phyloP scores from a whole-genome alignment of 2,329 filamentous ascomycete genomes.

The Verticillium isaacii region DNA sequence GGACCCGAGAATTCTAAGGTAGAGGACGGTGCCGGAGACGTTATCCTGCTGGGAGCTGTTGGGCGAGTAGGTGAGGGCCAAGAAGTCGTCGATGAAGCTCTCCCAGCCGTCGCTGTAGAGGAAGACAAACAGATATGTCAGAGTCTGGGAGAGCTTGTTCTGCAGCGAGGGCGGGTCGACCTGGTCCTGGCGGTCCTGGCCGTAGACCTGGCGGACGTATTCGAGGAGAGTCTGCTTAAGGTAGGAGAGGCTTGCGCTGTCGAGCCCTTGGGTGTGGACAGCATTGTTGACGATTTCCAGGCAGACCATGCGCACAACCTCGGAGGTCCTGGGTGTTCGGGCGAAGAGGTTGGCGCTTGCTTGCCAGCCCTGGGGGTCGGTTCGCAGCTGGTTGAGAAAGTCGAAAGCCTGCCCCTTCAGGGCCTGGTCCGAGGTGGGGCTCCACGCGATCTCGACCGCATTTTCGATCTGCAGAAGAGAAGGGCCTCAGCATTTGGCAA shows the following conservation, averaged over 20 bases:
- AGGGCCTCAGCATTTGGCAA: constrained; percentile 10
- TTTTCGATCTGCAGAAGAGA: constrained; percentile 67
- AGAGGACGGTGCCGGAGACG: constrained; percentile 71
- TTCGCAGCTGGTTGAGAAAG: constrained; percentile 72
- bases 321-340: constrained; percentile 67
- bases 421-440: constrained; percentile 68
- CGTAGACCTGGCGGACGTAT: constrained; percentile 76
- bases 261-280: constrained; percentile 73
- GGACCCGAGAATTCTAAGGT: constrained; percentile 81
- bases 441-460: constrained; percentile 91
- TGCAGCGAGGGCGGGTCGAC: constrained; percentile 75
- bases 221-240: constrained; percentile 78
- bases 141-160: constrained; percentile 94
- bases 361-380: constrained; percentile 84
- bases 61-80: constrained; percentile 64
- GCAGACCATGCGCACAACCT: constrained; percentile 82
- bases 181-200: constrained; percentile 47
- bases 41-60: constrained; percentile 63
- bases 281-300: constrained; percentile 93
- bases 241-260: constrained; percentile 64
- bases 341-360: constrained; percentile 83
- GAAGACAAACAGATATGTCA: constrained; percentile 88
- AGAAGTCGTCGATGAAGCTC: constrained; percentile 85
- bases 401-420: constrained; percentile 80
- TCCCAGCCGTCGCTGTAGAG: constrained; percentile 86